Evolutionary conservation across 2,329 filamentous ascomycete species (phyloP).

Genomic region (Amesomyces nigricolor): DNA sequence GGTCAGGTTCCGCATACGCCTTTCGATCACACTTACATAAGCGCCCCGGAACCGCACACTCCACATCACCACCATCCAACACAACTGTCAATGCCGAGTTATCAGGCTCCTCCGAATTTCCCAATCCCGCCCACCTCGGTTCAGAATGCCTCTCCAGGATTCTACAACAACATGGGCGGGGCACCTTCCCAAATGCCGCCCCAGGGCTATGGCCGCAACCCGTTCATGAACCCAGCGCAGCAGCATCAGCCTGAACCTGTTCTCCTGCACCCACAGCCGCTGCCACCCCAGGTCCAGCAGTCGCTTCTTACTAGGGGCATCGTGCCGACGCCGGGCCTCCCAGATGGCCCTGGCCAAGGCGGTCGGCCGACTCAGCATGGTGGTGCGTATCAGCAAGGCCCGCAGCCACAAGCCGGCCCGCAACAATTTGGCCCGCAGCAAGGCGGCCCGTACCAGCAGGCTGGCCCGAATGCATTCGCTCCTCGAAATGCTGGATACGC

Average conservation of each 20-base stretch:
- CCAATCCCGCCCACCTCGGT: conserved; percentile 35
- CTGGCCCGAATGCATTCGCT: not conserved
- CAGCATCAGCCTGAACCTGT: conserved; percentile 29
- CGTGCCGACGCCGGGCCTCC: conserved; percentile 33
- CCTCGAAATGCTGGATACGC: conserved; percentile 11
- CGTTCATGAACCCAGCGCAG: conserved; percentile 23
- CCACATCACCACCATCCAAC: conserved; percentile 53
- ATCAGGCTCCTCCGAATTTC: conserved; percentile 46
- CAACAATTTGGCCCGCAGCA: conserved; percentile 23
- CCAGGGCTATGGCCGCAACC: conserved; percentile 20
- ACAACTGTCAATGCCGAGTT: conserved; percentile 40
- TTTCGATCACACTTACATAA: conserved; percentile 46
- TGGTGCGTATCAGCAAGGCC: not conserved
- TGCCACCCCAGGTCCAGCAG: conserved; percentile 52
- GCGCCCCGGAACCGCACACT: conserved; percentile 48
- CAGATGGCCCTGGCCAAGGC: conserved; percentile 20
- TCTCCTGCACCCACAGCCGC: conserved; percentile 42
- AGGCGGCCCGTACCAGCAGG: conserved; percentile 20
- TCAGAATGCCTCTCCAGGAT: conserved; percentile 22
- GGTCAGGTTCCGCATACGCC: conserved; percentile 44
- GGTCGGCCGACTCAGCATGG: conserved; percentile 7
- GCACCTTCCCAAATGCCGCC: conserved; percentile 15
- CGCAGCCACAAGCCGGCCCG: conserved; percentile 27
- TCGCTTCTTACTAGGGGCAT: conserved; percentile 43
- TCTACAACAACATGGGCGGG: conserved; percentile 23